phyloP scores from a whole-genome alignment of 129 eudicot genomes.

The Calendula officinalis region DNA sequence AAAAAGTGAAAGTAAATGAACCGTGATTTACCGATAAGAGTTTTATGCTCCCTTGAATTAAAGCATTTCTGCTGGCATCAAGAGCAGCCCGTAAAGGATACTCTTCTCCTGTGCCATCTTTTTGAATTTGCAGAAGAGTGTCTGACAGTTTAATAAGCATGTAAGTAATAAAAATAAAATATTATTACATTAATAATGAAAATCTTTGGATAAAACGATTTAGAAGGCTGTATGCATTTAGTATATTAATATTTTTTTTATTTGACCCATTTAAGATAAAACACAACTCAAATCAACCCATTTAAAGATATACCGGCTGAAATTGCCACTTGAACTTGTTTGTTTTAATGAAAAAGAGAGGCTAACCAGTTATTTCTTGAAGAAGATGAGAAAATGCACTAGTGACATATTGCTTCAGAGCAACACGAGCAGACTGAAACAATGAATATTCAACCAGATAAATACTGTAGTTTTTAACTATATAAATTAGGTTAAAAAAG shows the following conservation, averaged over 20 bases:
- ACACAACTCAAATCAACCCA: not conserved
- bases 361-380: slow-evolving; percentile 70
- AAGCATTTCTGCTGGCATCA: slow-evolving; percentile 74
- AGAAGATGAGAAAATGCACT: slow-evolving; percentile 64
- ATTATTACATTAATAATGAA: not conserved
- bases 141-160: slow-evolving; percentile 43
- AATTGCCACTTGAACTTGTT: not conserved
- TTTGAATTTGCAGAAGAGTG: slow-evolving; percentile 49
- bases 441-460: slow-evolving; percentile 26
- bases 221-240: not conserved
- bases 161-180: not conserved
- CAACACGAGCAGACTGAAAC: slow-evolving; percentile 68
- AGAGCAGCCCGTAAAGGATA: slow-evolving; percentile 54
- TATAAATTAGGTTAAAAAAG: slow-evolving; percentile 4
- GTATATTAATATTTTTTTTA: not conserved
- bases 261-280: slow-evolving; percentile 1
- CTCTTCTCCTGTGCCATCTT: slow-evolving; percentile 52
- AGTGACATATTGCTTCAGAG: slow-evolving; percentile 64
- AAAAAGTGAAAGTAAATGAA: slow-evolving; percentile 4
- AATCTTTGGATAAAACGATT: not conserved
- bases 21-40: slow-evolving; percentile 57
- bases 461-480: not conserved
- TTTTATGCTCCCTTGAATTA: slow-evolving; percentile 79
- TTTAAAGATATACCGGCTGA: not conserved
- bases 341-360: slow-evolving; percentile 13